Base-by-base conservation (phyloP, 1,139 yeast species). In the Zygoascus sp. region DNA sequence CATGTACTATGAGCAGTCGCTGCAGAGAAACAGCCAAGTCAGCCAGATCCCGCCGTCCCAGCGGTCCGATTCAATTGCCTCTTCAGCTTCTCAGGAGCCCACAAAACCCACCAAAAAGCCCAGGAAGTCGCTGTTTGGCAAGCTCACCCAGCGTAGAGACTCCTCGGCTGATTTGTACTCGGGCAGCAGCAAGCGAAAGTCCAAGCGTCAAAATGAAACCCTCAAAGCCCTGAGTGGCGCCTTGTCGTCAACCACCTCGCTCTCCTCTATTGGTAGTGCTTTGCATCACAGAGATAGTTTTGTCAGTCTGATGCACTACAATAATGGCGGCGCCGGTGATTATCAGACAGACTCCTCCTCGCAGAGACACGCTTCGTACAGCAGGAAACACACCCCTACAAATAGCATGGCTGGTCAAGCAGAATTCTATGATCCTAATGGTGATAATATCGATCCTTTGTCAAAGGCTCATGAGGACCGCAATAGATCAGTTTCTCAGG, bases 1-100 rank as follows among this genome's bases (percentile, higher is more conserved):
- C n/a, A 49, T 53, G 53, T 48, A 45, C 23, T 40, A 47, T 23
- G 55, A 50, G 27, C 49, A 53, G 23, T 13, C 39, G 3, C 19
- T 30, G 5, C 28, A 40, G 13, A 38, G 38, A 7, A 41, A 42
- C 11, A n/a, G 38, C 28, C 32, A 23, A 15, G 25, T 27, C 13
- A 32, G 21, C n/a, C 22, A 20, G 5, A 9, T 20, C 15, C 16
- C 28, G 7, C 16, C 38, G n/a, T 7, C 28, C 15, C 42, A 17
- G 48, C 21, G 42, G 19, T 28, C 46, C 30, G 38, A 42, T 39
- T 38, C 42, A 22, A 32, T 27, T 6, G 35, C 40, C 9, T 37
- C 41, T 9, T 20, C 47, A 13, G 40, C 38, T 5, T 32, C 40
- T 9, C 36, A 20, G 7, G 21, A 28, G 45, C 42, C 43, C 21